Evolutionary conservation across 2,329 filamentous ascomycete genomes (phyloP), one percentile per base, ranked within the genome.

Genomic region (Colletotrichum australisinense): DNA sequence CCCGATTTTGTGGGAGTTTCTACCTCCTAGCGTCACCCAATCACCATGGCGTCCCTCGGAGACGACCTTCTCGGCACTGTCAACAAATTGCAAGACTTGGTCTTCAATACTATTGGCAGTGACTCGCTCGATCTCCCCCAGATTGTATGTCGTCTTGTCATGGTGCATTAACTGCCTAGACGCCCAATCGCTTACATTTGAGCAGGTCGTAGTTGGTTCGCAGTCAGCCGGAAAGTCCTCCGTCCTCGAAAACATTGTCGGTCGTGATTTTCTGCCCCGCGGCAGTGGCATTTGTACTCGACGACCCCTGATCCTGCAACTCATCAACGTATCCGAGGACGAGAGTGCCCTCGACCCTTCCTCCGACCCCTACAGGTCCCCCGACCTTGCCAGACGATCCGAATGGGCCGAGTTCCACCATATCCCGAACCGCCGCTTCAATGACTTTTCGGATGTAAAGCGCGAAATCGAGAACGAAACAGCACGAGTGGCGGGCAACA

Each of bases 21-120:
- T 46, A 12, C 30, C 28, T 24, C 30, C 28, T 24, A 69, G 22
- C 8, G 62, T 66, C 60, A 69, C 14, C 69, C 77, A 49, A 77
- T 79, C 80, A 80, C 75, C 82, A 99, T 98, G 97, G 94, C 97
- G 82, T 92, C 96, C 80, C 92, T 99, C 80, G 96, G 97, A 81
- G 97, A 99, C 85, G 95, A 99, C 85, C 88, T 99, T 85, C 91
- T 99, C 83, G 92, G 91, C 78, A 97, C 95, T 76, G 97, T 99
- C 86, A 99, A 99, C 89, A 97, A 97, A 88, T 89, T 99, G 80
- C 97, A 99, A 85, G 97, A 98, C 85, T 87, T 99, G 81, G 97
- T 99, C 81, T 99, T 99, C 88, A 99, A 99, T 87, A 99, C 97
- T 78, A 99, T 99, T 84, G 97, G 97, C 85, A 98, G 95, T 87